These are phyloP conservation scores for Scedosporium minutisporum DNA, from an alignment of 2,329 filamentous ascomycete species.

Conservation along the genomic window DNA sequence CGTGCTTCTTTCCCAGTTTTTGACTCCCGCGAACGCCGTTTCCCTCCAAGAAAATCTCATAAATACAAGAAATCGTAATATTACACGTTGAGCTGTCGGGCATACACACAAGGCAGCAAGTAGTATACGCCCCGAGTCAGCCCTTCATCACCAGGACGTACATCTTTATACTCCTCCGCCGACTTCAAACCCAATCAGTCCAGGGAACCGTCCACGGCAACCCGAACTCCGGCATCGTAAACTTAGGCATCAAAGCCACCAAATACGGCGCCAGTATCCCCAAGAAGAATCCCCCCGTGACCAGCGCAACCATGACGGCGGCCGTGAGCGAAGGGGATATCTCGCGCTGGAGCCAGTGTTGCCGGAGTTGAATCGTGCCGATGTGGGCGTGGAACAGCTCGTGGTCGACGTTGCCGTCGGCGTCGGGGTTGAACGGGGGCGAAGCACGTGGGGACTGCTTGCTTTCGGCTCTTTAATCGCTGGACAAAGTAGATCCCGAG, in stretches of 20 bases:
- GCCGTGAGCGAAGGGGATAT: slow-evolving; percentile 17
- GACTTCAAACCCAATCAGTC: background rate
- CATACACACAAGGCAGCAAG: background rate
- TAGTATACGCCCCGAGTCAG: background rate
- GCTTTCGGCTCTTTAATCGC: slow-evolving; percentile 1
- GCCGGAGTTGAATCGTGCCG: slow-evolving; percentile 18
- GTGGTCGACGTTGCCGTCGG: slow-evolving; percentile 9
- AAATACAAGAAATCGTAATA: background rate
- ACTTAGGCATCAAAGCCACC: slow-evolving; percentile 1
- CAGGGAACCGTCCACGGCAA: background rate
- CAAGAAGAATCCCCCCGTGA: slow-evolving; percentile 14
- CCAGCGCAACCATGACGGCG: slow-evolving; percentile 12
- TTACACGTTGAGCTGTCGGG: background rate
- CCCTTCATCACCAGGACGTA: background rate
- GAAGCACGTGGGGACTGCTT: slow-evolving; percentile 12
- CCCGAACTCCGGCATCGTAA: background rate
- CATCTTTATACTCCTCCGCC: background rate
- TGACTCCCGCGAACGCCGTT: background rate
- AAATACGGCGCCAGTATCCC: slow-evolving; percentile 5
- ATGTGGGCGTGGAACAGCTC: slow-evolving; percentile 26
- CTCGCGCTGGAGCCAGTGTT: slow-evolving; percentile 21
- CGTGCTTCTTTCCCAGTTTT: background rate
- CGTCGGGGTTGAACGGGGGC: slow-evolving; percentile 14
- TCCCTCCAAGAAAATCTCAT: background rate
- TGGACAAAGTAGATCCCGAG: background rate